Conservation (phyloP, 345 rosid genomes). For the Lepidium sativum region DNA sequence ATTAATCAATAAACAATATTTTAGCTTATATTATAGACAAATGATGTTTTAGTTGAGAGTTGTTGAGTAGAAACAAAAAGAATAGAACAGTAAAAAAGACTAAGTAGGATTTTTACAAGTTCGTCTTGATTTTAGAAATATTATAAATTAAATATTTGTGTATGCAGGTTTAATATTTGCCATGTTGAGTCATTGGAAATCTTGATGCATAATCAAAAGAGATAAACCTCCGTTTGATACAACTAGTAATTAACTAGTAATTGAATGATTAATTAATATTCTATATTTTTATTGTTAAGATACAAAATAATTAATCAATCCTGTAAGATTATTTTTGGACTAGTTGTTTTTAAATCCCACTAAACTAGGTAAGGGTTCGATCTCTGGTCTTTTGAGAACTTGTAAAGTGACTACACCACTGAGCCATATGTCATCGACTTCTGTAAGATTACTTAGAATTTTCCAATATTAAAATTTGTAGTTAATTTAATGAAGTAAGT, state of each 20-base stretch:
- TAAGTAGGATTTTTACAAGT: background rate
- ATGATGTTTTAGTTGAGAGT: conserved; percentile 24
- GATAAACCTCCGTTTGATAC: background rate
- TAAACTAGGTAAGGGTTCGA: too few species aligned
- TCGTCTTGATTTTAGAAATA: background rate
- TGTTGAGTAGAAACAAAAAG: conserved; percentile 17
- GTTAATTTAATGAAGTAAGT: too few species aligned
- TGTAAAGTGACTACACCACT: too few species aligned
- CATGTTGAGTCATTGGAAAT: background rate
- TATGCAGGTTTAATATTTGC: background rate
- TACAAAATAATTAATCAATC: too few species aligned
- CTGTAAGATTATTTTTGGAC: too few species aligned
- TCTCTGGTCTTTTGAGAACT: too few species aligned
- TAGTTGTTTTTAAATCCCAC: too few species aligned
- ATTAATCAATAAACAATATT: background rate
- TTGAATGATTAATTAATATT: too few species aligned
- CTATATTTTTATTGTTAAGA: too few species aligned
- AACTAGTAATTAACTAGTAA: background rate
- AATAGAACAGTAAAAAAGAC: background rate
- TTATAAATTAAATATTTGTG: background rate
- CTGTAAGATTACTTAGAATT: too few species aligned
- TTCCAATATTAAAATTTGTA: too few species aligned
- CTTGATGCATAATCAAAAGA: background rate
- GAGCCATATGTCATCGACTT: too few species aligned
- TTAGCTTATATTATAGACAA: conserved; percentile 3